Evolutionary conservation across 306 rosid genomes (phyloP).

Genomic region (Dalbergia cultrata): DNA sequence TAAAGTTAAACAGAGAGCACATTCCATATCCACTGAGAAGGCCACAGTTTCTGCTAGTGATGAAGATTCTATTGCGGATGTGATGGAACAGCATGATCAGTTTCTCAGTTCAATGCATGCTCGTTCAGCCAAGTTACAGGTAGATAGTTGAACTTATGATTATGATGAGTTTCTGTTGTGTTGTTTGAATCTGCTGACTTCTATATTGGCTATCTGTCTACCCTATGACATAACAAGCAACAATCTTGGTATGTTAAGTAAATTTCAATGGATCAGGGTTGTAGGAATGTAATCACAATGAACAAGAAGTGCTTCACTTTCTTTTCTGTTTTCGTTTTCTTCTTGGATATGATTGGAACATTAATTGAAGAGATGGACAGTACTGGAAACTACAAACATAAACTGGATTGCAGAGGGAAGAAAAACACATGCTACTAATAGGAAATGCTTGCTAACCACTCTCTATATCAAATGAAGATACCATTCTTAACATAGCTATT

Average conservation of each 20-base stretch:
- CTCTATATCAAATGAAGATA: conserved; percentile 6
- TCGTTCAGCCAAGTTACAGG: conserved; percentile 94
- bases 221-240: conserved; percentile 21
- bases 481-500: conserved; percentile 5
- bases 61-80: conserved; percentile 82
- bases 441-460: conserved; percentile 24
- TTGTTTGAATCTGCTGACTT: conserved; percentile 38
- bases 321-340: conserved; percentile 8
- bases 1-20: conserved; percentile 78
- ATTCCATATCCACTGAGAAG: conserved; percentile 70
- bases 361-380: conserved; percentile 9
- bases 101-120: conserved; percentile 90
- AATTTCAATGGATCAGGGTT: conserved; percentile 31
- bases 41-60: conserved; percentile 82
- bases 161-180: conserved; percentile 23
- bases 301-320: conserved; percentile 2
- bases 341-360: neutral
- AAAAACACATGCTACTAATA: neutral
- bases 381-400: conserved; percentile 15
- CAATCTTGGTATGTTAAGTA: conserved; percentile 40
- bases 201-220: conserved; percentile 24
- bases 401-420: neutral
- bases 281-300: conserved; percentile 29
- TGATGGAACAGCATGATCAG: conserved; percentile 85
- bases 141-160: conserved; percentile 44